These are phyloP conservation scores for Candida silvicultrix DNA, from an alignment of 805 yeast genomes.

Conservation along the genomic window DNA sequence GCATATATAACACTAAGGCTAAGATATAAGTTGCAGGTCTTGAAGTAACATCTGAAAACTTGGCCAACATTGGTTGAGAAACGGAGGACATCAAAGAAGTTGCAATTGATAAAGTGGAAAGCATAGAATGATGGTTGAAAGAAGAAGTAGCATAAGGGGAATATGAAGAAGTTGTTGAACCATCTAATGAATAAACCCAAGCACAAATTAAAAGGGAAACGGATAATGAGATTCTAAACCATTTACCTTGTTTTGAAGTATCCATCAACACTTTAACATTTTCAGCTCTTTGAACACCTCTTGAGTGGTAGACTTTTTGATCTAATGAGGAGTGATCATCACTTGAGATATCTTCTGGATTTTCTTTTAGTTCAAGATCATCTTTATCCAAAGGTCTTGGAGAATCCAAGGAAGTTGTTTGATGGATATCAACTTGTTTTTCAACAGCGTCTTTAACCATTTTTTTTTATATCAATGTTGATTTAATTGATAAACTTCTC, in stretches of 20 bases:
- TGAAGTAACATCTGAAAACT: conserved; percentile 30
- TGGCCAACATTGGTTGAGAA: conserved; percentile 32
- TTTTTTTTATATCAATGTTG: too few species aligned
- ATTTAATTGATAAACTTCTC: too few species aligned
- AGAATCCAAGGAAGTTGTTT: background rate
- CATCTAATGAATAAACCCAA: conserved; percentile 18
- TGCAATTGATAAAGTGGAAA: conserved; percentile 31
- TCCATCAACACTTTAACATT: background rate
- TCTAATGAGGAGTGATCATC: background rate
- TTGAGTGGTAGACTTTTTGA: background rate
- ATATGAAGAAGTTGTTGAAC: conserved; percentile 24
- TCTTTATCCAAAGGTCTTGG: background rate
- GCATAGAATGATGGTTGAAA: conserved; percentile 29
- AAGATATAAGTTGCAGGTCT: conserved; percentile 28
- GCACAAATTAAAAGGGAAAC: background rate
- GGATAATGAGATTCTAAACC: background rate
- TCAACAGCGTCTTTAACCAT: background rate
- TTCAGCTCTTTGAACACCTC: background rate
- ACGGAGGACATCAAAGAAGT: conserved; percentile 29
- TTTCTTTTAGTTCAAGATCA: background rate
- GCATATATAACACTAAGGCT: conserved; percentile 22
- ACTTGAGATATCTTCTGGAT: background rate
- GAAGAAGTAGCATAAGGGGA: conserved; percentile 32
- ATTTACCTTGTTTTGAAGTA: background rate
- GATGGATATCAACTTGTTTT: background rate